phyloP scores from a whole-genome alignment of 2,329 filamentous ascomycete species.

The Bretziella fagacearum region DNA sequence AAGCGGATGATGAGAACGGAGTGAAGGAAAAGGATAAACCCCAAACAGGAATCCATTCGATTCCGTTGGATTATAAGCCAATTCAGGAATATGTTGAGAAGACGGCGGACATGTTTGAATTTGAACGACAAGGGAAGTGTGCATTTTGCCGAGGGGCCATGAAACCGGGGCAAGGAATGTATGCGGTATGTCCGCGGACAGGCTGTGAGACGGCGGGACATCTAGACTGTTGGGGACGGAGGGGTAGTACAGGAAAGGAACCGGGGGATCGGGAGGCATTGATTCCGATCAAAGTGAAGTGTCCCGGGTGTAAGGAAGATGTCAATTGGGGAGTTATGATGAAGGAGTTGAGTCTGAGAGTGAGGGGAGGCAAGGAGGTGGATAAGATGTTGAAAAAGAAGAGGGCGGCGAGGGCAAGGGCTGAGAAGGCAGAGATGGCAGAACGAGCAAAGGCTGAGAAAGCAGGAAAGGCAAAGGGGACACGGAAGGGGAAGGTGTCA shows the following conservation, averaged over 20 bases:
- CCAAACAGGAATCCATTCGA: constrained; percentile 33
- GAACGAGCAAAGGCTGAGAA: not conserved
- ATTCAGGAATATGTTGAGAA: constrained; percentile 39
- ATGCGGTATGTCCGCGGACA: constrained; percentile 38
- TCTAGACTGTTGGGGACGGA: constrained; percentile 40
- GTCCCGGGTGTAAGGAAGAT: constrained; percentile 48
- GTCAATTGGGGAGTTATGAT: constrained; percentile 63
- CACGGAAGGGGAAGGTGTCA: not conserved
- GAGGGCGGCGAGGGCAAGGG: constrained; percentile 18
- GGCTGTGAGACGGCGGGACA: constrained; percentile 42
- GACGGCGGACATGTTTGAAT: constrained; percentile 34
- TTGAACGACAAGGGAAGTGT: constrained; percentile 39
- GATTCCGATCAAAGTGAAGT: constrained; percentile 51
- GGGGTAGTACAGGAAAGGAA: constrained; percentile 27
- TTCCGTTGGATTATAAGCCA: constrained; percentile 38
- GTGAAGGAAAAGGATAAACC: constrained; percentile 10
- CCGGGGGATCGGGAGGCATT: constrained; percentile 26
- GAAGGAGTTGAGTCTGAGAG: constrained; percentile 62
- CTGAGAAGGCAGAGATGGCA: not conserved
- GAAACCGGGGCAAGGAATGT: constrained; percentile 31
- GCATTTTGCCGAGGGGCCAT: constrained; percentile 34
- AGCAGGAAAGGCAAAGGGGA: not conserved
- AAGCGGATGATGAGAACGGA: constrained; percentile 1
- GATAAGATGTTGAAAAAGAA: constrained; percentile 47
- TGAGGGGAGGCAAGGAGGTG: constrained; percentile 52